A percentile compares a stretch with the other conserved stretches of the same genome.
phyloP scores from a whole-genome alignment of 2,329 filamentous ascomycete species.

The Elsinoe arachidis region DNA sequence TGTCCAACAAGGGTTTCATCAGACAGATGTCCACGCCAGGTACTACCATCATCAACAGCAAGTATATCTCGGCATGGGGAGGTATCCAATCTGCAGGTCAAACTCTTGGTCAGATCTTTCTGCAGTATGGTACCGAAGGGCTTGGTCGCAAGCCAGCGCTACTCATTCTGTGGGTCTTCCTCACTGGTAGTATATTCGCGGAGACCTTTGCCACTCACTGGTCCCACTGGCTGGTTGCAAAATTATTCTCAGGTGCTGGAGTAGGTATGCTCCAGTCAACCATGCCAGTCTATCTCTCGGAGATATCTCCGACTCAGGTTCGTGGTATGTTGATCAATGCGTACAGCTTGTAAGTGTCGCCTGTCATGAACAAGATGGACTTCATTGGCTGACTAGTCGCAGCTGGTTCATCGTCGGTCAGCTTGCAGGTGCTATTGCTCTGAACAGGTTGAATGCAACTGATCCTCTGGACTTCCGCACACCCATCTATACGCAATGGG shows the following conservation, averaged over 20 bases:
- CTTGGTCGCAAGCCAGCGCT: slow-evolving; percentile 32
- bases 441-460: slow-evolving; percentile 28
- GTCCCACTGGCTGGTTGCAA: slow-evolving; percentile 33
- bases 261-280: slow-evolving; percentile 38
- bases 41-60: slow-evolving; percentile 28
- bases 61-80: slow-evolving; percentile 34
- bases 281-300: slow-evolving; percentile 35
- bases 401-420: slow-evolving; percentile 37
- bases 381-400: neutral
- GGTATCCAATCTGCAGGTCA: slow-evolving; percentile 34
- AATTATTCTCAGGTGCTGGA: slow-evolving; percentile 30
- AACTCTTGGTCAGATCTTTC: slow-evolving; percentile 26
- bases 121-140: slow-evolving; percentile 30
- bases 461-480: slow-evolving; percentile 30
- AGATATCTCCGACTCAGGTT: slow-evolving; percentile 34
- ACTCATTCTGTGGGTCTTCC: slow-evolving; percentile 29
- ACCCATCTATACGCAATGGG: slow-evolving; percentile 41
- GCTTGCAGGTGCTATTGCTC: slow-evolving; percentile 36
- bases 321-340: slow-evolving; percentile 34
- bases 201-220: slow-evolving; percentile 32
- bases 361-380: slow-evolving; percentile 14
- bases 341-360: slow-evolving; percentile 30
- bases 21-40: slow-evolving; percentile 27
- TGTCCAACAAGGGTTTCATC: slow-evolving; percentile 35
- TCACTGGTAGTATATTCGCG: slow-evolving; percentile 31